Conservation (phyloP, 345 rosid genomes). For the Hypericum perforatum region DNA sequence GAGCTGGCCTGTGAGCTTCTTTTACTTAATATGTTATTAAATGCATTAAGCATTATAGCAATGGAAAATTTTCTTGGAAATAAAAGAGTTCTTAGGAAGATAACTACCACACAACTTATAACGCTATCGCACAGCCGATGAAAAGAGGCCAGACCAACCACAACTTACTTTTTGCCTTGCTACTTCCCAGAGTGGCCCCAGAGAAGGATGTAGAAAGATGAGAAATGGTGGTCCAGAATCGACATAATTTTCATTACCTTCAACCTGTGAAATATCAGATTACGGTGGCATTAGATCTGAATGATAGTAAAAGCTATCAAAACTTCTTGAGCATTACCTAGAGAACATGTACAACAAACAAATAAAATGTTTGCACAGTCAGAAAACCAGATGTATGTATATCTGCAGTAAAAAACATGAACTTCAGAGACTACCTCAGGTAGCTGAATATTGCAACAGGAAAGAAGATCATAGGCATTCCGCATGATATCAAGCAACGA, state of each 20-base stretch:
- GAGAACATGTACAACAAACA: neutral
- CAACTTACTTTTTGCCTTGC: conserved; percentile 60
- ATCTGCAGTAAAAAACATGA: too few species aligned
- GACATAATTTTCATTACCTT: conserved; percentile 51
- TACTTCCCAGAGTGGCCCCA: conserved; percentile 94
- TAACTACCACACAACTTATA: too few species aligned
- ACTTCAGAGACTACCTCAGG: conserved; percentile 43
- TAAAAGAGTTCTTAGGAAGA: too few species aligned
- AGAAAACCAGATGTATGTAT: too few species aligned
- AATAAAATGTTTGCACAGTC: too few species aligned
- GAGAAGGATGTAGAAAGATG: conserved; percentile 85
- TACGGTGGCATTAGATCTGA: neutral
- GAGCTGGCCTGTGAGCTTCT: too few species aligned
- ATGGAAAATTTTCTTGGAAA: too few species aligned
- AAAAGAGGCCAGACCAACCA: neutral
- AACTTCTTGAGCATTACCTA: conserved; percentile 1
- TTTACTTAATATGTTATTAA: too few species aligned
- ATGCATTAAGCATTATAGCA: too few species aligned
- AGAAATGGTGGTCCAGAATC: conserved; percentile 74
- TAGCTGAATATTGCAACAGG: conserved; percentile 53
- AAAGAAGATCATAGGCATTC: conserved; percentile 80
- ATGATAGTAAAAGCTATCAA: conserved; percentile 6
- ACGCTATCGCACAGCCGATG: neutral
- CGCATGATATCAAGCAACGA: conserved; percentile 71
- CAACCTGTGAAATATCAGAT: conserved; percentile 33